phyloP scores from a whole-genome alignment of 2,329 filamentous ascomycete species.

The Pestalotiopsis sp. region DNA sequence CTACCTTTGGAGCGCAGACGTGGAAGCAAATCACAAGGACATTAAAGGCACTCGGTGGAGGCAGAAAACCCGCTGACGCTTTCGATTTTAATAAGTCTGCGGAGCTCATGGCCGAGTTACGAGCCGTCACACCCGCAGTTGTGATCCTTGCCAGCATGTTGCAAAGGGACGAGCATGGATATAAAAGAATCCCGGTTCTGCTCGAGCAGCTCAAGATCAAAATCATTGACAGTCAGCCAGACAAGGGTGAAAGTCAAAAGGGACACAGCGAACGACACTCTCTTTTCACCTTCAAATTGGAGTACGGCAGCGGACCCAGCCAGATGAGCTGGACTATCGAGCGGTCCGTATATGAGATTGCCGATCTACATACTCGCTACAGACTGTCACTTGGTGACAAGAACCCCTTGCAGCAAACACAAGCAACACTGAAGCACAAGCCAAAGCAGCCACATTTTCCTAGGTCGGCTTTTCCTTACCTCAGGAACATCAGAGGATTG shows the following conservation, averaged over 20 bases:
- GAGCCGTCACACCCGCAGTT: conserved; percentile 89
- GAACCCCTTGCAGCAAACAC: conserved; percentile 70
- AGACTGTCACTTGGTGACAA: conserved; percentile 84
- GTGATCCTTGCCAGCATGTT: conserved; percentile 97
- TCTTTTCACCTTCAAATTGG: conserved; percentile 87
- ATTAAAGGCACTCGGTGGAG: conserved; percentile 70
- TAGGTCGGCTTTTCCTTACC: conserved; percentile 84
- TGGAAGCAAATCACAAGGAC: conserved; percentile 95
- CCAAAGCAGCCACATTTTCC: conserved; percentile 91
- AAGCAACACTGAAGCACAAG: conserved; percentile 64
- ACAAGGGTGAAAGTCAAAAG: conserved; percentile 65
- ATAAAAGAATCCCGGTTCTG: conserved; percentile 91
- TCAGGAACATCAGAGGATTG: conserved; percentile 71
- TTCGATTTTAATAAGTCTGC: conserved; percentile 95
- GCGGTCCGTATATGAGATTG: conserved; percentile 84
- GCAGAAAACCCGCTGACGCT: conserved; percentile 77
- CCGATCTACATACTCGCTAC: conserved; percentile 92
- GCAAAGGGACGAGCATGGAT: conserved; percentile 93
- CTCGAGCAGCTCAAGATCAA: conserved; percentile 91
- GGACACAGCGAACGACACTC: conserved; percentile 72
- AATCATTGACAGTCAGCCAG: conserved; percentile 77
- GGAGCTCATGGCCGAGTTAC: conserved; percentile 91
- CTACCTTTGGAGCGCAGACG: conserved; percentile 77
- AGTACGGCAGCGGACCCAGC: conserved; percentile 94
- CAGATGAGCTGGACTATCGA: conserved; percentile 96